These are phyloP conservation scores for Suillus ampliporus DNA, from an alignment of 768 basidiomycete species.

Conservation along the genomic window DNA sequence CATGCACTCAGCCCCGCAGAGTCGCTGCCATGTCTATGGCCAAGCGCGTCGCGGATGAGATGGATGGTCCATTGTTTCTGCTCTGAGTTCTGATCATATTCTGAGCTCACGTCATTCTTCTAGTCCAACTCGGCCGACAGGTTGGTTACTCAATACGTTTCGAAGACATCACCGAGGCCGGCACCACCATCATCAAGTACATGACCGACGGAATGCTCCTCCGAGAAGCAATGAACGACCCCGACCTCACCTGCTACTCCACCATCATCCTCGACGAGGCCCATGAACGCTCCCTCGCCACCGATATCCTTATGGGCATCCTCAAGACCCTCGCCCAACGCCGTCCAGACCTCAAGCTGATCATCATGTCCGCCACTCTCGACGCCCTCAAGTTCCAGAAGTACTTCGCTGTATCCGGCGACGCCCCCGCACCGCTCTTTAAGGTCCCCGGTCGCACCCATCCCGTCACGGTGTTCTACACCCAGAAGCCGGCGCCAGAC, in stretches of 20 bases:
- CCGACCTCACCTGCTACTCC: slow-evolving; percentile 86
- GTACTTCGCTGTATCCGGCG: slow-evolving; percentile 70
- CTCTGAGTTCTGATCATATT: not conserved
- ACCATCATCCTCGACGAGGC: slow-evolving; percentile 99
- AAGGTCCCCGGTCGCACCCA: slow-evolving; percentile 93
- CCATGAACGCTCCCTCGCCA: slow-evolving; percentile 96
- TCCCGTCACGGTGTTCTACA: slow-evolving; percentile 95
- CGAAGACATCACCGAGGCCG: slow-evolving; percentile 85
- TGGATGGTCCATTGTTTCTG: slow-evolving; percentile 78
- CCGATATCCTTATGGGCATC: slow-evolving; percentile 98
- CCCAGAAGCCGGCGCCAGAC: slow-evolving; percentile 91
- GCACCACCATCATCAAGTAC: slow-evolving; percentile 94
- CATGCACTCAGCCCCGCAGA: slow-evolving; percentile 95
- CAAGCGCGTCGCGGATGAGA: slow-evolving; percentile 97
- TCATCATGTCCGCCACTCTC: slow-evolving; percentile 98
- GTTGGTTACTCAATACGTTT: slow-evolving; percentile 99
- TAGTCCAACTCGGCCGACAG: slow-evolving; percentile 90
- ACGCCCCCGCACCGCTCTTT: slow-evolving; percentile 73
- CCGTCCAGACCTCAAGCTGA: slow-evolving; percentile 91
- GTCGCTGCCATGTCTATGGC: slow-evolving; percentile 98
- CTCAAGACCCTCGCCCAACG: slow-evolving; percentile 83
- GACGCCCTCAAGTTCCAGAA: slow-evolving; percentile 97
- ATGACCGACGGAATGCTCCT: slow-evolving; percentile 99
- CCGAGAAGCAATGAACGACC: slow-evolving; percentile 97
- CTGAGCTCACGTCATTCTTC: not conserved